Base-by-base conservation (phyloP, 1,139 yeast species). In the Suhomyces bokatorum region DNA sequence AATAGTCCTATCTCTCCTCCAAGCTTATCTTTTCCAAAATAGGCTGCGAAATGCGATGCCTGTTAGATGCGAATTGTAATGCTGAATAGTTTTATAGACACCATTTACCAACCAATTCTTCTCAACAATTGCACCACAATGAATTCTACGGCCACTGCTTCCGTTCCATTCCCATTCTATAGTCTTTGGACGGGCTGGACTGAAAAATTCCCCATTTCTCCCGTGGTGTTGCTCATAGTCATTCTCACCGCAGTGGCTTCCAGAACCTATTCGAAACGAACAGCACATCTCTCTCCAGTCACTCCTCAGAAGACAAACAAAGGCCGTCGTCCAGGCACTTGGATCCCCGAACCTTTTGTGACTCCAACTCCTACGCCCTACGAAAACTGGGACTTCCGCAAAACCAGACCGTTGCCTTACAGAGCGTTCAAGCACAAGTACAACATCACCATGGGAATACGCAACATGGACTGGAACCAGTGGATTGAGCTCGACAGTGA, bases 401-500 rank as follows among this genome's bases (percentile, higher is more conserved):
- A 63, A 2, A 80, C 86, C 1, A 64, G 60, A 43, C 87, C 88
- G 2, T 55, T 78, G 35, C 84, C 86, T 22, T 81, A 81, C 56
- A 66, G 87, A 44, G 85, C 86, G 0, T 81, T 81, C 58, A 80
- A 73, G 57, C 82, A 78, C 58, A 79, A 76, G 48, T 81, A 81
- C 55, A 58, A 59, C 48, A 65, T 70, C 17, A 81, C 82, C 26
- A 82, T 82, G 87, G 87, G 86, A n/a, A 81, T 81, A 38, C 65
- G 86, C 52, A 69, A 67, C 48, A 77, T 81, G 83, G 77, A 79
- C 42, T 75, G 76, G 72, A 66, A 76, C 43, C 67, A 69, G 40
- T 83, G 88, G 88, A 76, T 83, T 51, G 85, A 83, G 58, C 66
- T 83, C 43, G 88, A 83, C 59, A 81, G 78, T 50, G 81, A 82